Evolutionary conservation across 768 basidiomycete genomes (phyloP).

Genomic region (Pleurotus cornucopiae): DNA sequence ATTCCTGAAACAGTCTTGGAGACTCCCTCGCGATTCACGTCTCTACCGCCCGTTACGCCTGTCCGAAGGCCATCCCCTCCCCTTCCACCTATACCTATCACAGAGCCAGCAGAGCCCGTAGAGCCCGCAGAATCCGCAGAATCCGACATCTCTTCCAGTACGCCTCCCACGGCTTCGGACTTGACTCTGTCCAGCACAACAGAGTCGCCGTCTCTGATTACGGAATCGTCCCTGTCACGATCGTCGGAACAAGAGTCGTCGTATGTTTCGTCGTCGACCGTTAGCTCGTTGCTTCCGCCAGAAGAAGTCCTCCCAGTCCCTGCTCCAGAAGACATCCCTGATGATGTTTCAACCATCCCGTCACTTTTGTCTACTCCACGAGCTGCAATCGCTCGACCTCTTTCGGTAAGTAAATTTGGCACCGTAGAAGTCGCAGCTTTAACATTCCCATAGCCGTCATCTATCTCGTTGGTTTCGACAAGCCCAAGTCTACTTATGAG

Average conservation of each 20-base stretch:
- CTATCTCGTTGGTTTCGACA: constrained; percentile 1
- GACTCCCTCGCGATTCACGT: constrained; percentile 26
- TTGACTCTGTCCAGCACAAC: background rate
- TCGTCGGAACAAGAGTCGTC: background rate
- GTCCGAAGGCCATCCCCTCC: constrained; percentile 6
- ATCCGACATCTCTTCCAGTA: constrained; percentile 1
- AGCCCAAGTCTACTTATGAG: constrained; percentile 10
- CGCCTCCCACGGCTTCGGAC: constrained; percentile 1
- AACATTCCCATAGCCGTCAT: constrained; percentile 1
- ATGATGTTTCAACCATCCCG: constrained; percentile 50
- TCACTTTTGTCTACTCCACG: constrained; percentile 48
- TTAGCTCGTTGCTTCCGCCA: background rate
- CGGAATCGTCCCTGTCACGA: constrained; percentile 3
- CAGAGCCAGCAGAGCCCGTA: background rate
- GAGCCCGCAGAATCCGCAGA: no score
- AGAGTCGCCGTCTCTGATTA: background rate
- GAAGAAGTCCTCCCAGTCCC: constrained; percentile 13
- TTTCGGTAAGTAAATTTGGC: constrained; percentile 28
- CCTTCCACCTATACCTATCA: constrained; percentile 1
- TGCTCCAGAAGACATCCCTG: constrained; percentile 11
- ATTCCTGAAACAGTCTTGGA: constrained; percentile 37
- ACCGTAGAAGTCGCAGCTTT: background rate
- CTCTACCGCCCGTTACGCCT: constrained; percentile 33
- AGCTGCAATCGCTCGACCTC: constrained; percentile 15
- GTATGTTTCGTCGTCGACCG: background rate